Conservation (phyloP, 2,329 filamentous ascomycete genomes). For the Amphichorda felina region DNA sequence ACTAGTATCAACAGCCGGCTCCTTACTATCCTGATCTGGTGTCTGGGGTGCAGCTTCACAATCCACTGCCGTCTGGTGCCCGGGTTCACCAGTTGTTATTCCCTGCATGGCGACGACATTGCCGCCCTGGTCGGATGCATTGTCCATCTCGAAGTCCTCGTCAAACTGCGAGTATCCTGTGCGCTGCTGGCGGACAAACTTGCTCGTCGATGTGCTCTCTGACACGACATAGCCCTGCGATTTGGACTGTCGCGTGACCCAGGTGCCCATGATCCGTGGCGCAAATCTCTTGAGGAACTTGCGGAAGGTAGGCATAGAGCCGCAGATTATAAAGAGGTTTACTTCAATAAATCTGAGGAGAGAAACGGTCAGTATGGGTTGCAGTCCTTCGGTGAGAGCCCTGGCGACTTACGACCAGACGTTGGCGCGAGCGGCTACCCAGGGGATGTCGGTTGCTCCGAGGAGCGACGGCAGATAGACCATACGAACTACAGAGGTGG, state of each 20-base stretch:
- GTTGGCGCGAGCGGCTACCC: conserved; percentile 8
- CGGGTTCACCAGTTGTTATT: too few species aligned
- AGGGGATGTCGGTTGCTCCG: conserved; percentile 1
- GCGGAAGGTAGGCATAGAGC: conserved; percentile 23
- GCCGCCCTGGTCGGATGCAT: too few species aligned
- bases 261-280: conserved; percentile 11
- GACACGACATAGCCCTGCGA: too few species aligned
- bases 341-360: conserved; percentile 22
- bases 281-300: conserved; percentile 20
- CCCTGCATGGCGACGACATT: too few species aligned
- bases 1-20: too few species aligned
- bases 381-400: not conserved
- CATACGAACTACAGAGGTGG: conserved; percentile 7
- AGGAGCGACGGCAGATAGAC: conserved; percentile 2
- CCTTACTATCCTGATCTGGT: too few species aligned
- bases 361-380: not conserved
- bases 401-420: conserved; percentile 7
- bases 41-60: too few species aligned
- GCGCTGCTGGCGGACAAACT: too few species aligned
- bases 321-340: conserved; percentile 26
- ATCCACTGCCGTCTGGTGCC: too few species aligned
- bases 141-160: too few species aligned
- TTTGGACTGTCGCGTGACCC: not conserved
- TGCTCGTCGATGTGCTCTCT: too few species aligned
- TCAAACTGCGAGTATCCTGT: too few species aligned